phyloP scores from a whole-genome alignment of 345 rosid genomes.

The Murraya paniculata region DNA sequence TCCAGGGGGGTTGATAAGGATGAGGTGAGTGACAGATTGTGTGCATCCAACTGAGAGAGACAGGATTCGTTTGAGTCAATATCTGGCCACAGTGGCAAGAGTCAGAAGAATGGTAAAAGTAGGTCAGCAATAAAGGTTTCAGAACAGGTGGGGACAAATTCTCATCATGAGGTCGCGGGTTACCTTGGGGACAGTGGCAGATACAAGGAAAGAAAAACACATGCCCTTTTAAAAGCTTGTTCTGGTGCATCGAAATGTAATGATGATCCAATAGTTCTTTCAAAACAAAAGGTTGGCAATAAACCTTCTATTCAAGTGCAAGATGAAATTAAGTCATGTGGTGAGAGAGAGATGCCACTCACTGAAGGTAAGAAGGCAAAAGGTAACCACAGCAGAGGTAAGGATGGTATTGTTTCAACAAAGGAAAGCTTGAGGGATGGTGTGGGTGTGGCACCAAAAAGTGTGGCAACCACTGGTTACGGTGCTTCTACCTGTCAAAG shows the following conservation, averaged over 20 bases:
- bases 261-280: conserved; percentile 16
- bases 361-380: conserved; percentile 39
- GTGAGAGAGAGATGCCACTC: conserved; percentile 29
- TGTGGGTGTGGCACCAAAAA: conserved; percentile 27
- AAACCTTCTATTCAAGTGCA: conserved; percentile 18
- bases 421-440: conserved; percentile 31
- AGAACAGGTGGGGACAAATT: conserved; percentile 10
- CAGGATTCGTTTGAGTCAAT: conserved; percentile 31
- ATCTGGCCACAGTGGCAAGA: conserved; percentile 27
- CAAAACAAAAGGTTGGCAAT: conserved; percentile 22
- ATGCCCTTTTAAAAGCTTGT: conserved; percentile 20
- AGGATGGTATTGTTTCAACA: conserved; percentile 6
- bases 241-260: conserved; percentile 12
- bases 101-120: conserved; percentile 23
- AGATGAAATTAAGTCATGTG: conserved; percentile 16
- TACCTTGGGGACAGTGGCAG: conserved; percentile 16
- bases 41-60: conserved; percentile 12
- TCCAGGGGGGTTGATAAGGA: conserved; percentile 18
- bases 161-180: conserved; percentile 4
- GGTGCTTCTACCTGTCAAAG: conserved; percentile 28
- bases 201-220: conserved; percentile 14
- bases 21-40: conserved; percentile 17
- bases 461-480: conserved; percentile 15
- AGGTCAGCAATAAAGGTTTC: conserved; percentile 21
- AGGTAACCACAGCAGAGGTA: conserved; percentile 22